Base-by-base conservation (phyloP, 2,329 filamentous ascomycete genomes). In the Pyrenophora teres region DNA sequence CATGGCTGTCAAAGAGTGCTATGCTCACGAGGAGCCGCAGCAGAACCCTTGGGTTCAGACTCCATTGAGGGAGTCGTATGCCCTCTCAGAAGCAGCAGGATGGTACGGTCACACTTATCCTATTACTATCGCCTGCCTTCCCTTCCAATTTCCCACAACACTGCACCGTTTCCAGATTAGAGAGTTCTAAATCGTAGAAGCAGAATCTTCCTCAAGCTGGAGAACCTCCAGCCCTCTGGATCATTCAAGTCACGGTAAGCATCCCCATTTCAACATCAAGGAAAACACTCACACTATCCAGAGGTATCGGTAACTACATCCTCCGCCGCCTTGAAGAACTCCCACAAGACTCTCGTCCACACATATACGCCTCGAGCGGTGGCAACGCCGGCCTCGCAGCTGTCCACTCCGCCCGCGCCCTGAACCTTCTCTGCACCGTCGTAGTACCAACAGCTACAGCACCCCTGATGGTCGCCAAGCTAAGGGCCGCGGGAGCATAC, bases 361-460 rank as follows among this genome's bases (percentile, higher is more conserved):
- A 89, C 77, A 93, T 94, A 80, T 94, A 90, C 77, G 88, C 83
- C 67, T 88, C 87, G 10, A 89, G 85, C 2, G 90, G 89, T 52
- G 91, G 91, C 50, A 96, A 96, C 68, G 91, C 91, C 2, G 91
- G 91, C 1, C 83, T 96, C 3, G 91, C 90, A 1, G 90, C 88
- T 64, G 89, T 90, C 13, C 86, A 85, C 40, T 88, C 90, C 1
- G 88, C 90, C 10, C 77, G 78, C 19, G 78, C 82, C 2, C 80
- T 94, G 6, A 75, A 79, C 5, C 81, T 83, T 32, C 85, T 84
- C 1, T 86, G 85, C 69, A 93, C 90, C 4, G 87, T 96, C 54
- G 88, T 91, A 25, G 84, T 94, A 1, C 89, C 91, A 0, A 69
- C 78, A 7, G 78, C 77, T 6, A 89, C 88, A 0, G 84, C 86